phyloP scores from a whole-genome alignment of 2,329 filamentous ascomycete species.

The Bipolaris cookei region DNA sequence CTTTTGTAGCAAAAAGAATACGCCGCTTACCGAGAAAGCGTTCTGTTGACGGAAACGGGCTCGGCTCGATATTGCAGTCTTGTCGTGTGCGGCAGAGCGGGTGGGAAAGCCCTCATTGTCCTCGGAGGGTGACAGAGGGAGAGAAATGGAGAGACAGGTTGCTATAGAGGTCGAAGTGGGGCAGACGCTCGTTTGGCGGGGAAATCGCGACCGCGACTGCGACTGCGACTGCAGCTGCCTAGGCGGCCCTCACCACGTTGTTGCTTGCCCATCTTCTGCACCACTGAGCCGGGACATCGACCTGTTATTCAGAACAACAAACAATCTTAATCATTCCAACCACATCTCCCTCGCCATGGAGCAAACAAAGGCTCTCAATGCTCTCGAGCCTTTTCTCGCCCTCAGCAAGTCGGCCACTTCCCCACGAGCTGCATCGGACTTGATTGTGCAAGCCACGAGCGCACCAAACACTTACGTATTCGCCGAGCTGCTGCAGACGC shows the following conservation, averaged over 20 bases:
- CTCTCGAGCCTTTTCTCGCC: conserved; percentile 81
- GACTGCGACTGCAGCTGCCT: conserved; percentile 18
- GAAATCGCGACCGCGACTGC: conserved; percentile 27
- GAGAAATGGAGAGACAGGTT: not conserved
- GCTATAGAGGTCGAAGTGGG: conserved; percentile 7
- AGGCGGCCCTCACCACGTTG: not conserved
- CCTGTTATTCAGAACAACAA: not conserved
- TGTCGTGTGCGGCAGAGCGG: too few relatives aligned
- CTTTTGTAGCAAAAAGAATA: not conserved
- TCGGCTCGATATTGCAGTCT: not conserved
- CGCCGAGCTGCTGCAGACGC: conserved; percentile 83
- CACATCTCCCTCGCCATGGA: conserved; percentile 65
- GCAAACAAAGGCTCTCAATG: conserved; percentile 68
- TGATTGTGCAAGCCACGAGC: conserved; percentile 88
- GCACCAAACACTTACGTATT: conserved; percentile 90
- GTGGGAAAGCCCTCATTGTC: too few relatives aligned
- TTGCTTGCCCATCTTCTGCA: conserved; percentile 19
- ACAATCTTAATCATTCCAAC: not conserved
- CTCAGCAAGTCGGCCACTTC: conserved; percentile 86
- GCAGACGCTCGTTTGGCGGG: conserved; percentile 19
- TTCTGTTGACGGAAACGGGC: not conserved
- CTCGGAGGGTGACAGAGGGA: not conserved
- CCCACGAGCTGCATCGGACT: conserved; percentile 81
- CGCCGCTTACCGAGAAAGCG: not conserved
- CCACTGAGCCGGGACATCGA: conserved; percentile 2